Base-by-base conservation (phyloP, 2,329 filamentous ascomycete species). In the Cytospora leucostoma region DNA sequence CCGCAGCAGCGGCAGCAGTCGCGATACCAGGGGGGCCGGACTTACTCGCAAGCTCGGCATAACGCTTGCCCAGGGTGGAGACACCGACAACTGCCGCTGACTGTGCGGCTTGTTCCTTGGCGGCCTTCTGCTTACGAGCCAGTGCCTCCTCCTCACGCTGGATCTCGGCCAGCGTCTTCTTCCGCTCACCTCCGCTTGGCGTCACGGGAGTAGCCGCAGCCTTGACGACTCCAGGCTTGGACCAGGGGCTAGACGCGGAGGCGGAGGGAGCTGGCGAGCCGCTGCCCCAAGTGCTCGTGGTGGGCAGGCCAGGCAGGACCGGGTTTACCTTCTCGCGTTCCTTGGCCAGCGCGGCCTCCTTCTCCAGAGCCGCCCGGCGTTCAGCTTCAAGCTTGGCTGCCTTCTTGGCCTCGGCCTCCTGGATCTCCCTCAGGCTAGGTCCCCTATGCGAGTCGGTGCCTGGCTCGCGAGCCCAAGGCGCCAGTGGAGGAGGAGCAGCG, bases 121-220 rank as follows among this genome's bases (percentile, higher is more conserved):
- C 58, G 19, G 62, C 84, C 74, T 90, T 92, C 71, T 90, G 88
- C 82, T 99, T 99, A 68, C 91, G 88, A 7, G 44, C 44, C n/a
- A 47, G 44, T 19, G 84, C 84, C 73, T 98, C 95, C 73, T 99
- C 95, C 77, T 99, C 95, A 67, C 93, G 93, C 75, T 98, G 95
- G 64, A 99, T 98, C 69, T 98, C 94, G 32, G 93, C 92, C 52
- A 98, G 82, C 0, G 93, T 97, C 84, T 97, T 97, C 81, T 96
- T 95, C 35, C 76, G 74, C 47, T 76, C 67, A 15, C 72, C 70
- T 15, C 73, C 71, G 35, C 75, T 71, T 17, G 74, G 70, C 33
- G 73, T 71, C 6, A 73, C 71, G n/a, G 71, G 64, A 6, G 70
- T 68, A 13, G 68, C 70, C 3, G 70, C 65, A 32, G 60, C 72